Percentiles rank a stretch among this genome's conserved stretches.
phyloP scores from a whole-genome alignment of 352 stramenopile genomes.

The Phytophthora pistaciae region DNA sequence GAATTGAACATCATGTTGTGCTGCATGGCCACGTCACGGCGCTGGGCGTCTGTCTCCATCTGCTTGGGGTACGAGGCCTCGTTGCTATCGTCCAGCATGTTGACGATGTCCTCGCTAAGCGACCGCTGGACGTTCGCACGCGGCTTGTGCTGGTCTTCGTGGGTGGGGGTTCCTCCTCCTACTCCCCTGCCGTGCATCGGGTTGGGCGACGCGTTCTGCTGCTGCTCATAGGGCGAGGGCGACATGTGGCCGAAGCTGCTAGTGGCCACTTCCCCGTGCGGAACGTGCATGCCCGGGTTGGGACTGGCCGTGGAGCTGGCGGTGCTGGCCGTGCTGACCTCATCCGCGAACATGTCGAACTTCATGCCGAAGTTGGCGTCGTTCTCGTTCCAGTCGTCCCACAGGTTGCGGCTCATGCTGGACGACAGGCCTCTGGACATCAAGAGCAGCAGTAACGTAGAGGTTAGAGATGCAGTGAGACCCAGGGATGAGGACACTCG shows the following conservation, averaged over 20 bases:
- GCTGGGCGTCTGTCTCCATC: constrained; percentile 26
- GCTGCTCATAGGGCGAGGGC: constrained; percentile 28
- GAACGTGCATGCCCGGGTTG: constrained; percentile 33
- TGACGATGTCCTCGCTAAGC: constrained; percentile 83
- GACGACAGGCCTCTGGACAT: constrained; percentile 71
- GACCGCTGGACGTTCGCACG: constrained; percentile 59
- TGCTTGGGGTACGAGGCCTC: constrained; percentile 48
- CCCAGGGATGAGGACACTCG: no score
- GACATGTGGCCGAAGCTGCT: not conserved
- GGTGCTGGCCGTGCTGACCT: constrained; percentile 42
- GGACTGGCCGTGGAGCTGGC: constrained; percentile 34
- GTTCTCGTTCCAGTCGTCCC: constrained; percentile 90
- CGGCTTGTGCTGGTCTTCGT: constrained; percentile 34
- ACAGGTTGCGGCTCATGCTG: constrained; percentile 87
- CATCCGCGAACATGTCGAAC: constrained; percentile 75
- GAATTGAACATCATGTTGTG: constrained; percentile 34
- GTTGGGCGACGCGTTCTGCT: constrained; percentile 24
- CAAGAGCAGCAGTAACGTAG: not conserved
- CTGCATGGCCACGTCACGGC: constrained; percentile 30
- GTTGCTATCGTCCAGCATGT: constrained; percentile 69
- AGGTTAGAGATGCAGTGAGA: no score
- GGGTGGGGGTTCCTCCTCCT: constrained; percentile 1
- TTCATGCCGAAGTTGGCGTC: constrained; percentile 73
- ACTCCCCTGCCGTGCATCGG: not conserved
- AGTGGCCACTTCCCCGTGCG: not conserved